A percentile compares a stretch with the other conserved stretches of the same genome.
These are phyloP conservation scores for Cytospora piceicola DNA, from an alignment of 2,329 filamentous ascomycete genomes.

Conservation along the genomic window DNA sequence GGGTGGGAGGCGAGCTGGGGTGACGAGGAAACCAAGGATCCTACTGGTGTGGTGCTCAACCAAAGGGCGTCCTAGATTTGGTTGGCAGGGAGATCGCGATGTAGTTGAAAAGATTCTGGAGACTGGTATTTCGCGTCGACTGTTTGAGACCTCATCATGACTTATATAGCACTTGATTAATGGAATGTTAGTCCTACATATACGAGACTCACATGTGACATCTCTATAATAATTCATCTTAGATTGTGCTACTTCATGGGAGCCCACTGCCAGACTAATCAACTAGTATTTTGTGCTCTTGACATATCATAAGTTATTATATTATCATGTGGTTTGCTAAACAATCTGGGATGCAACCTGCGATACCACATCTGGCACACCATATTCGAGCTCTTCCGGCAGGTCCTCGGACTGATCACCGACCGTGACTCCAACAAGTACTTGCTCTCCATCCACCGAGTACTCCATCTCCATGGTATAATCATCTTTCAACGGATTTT, in stretches of 20 bases:
- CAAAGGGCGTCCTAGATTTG: slow-evolving; percentile 23
- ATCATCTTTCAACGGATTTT: slow-evolving; percentile 11
- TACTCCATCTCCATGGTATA: neutral
- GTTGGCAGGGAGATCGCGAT: neutral
- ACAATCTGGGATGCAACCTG: slow-evolving; percentile 3
- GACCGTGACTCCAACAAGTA: slow-evolving; percentile 5
- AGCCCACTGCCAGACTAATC: too few species aligned
- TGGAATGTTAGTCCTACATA: too few species aligned
- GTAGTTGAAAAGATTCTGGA: neutral
- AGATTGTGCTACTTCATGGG: too few species aligned
- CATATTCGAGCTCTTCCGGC: neutral
- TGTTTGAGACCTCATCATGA: too few species aligned
- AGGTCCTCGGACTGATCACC: slow-evolving; percentile 9
- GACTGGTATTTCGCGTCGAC: neutral
- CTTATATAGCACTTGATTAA: too few species aligned
- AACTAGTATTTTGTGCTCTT: too few species aligned
- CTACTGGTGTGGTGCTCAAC: slow-evolving; percentile 34
- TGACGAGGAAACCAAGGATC: slow-evolving; percentile 38
- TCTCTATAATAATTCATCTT: too few species aligned
- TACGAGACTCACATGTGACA: too few species aligned
- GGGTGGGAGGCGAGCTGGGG: slow-evolving; percentile 46
- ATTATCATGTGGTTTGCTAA: neutral
- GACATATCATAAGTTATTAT: neutral
- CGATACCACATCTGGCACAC: neutral
- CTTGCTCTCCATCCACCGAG: slow-evolving; percentile 8